These are phyloP conservation scores for Leishmania guyanensis DNA, from an alignment of 208 protist species.

Conservation along the genomic window DNA sequence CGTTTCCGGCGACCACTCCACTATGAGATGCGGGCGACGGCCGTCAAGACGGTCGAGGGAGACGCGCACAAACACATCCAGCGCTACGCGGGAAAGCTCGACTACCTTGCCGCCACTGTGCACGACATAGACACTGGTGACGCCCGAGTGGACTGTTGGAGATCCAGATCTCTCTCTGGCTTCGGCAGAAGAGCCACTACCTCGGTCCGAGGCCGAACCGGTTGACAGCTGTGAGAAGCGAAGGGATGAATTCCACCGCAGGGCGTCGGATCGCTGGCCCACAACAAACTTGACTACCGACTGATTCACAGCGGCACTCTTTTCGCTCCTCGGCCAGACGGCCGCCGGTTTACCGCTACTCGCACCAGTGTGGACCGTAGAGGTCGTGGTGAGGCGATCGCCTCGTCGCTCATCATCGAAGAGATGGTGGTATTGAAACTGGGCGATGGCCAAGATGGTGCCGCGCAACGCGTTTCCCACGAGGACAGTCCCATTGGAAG, in stretches of 20 bases:
- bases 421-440: slow-evolving; percentile 55
- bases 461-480: slow-evolving; percentile 79
- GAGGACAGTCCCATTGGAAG: slow-evolving; percentile 76
- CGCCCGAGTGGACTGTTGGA: slow-evolving; percentile 14
- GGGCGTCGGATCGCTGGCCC: slow-evolving; percentile 22
- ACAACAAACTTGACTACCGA: slow-evolving; percentile 63
- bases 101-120: slow-evolving; percentile 70
- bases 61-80: slow-evolving; percentile 63
- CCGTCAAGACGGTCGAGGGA: slow-evolving; percentile 55
- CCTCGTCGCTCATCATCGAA: slow-evolving; percentile 12
- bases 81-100: slow-evolving; percentile 43
- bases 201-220: neutral
- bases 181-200: neutral
- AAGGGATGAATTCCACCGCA: slow-evolving; percentile 36
- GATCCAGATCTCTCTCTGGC: neutral
- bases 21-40: slow-evolving; percentile 49
- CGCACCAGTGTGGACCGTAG: neutral
- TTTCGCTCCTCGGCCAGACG: neutral
- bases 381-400: slow-evolving; percentile 15
- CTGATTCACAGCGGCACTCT: slow-evolving; percentile 26
- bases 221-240: slow-evolving; percentile 7
- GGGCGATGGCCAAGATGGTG: slow-evolving; percentile 71
- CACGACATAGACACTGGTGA: slow-evolving; percentile 58
- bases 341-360: neutral
- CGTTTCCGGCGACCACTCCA: slow-evolving; percentile 63